A percentile compares a stretch with the other conserved stretches of the same genome.
Conservation (phyloP, 2,329 filamentous ascomycete species). For the Pseudogymnoascus sp. region DNA sequence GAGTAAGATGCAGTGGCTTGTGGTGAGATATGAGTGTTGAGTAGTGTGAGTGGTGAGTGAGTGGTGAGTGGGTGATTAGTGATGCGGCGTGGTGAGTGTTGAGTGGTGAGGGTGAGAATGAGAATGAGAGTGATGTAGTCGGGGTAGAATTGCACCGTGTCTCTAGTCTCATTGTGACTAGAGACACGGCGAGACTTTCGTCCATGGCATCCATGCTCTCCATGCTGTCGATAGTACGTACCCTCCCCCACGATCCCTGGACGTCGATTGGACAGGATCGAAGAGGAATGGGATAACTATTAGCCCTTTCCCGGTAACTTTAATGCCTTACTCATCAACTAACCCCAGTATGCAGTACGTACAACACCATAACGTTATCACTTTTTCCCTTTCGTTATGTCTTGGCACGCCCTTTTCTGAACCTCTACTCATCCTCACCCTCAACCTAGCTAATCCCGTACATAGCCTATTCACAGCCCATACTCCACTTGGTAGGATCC, state of each 20-base stretch:
- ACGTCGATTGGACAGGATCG: background rate
- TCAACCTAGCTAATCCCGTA: background rate
- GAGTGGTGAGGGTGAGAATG: background rate
- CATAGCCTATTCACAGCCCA: background rate
- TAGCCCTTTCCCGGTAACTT: background rate
- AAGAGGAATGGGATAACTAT: background rate
- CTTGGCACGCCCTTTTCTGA: background rate
- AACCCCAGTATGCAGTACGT: background rate
- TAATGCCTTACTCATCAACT: background rate
- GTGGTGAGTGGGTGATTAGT: background rate
- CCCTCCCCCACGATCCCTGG: background rate
- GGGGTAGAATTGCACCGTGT: background rate
- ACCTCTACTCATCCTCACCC: background rate
- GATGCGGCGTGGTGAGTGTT: no score
- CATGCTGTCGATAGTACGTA: background rate
- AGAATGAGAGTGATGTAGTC: background rate
- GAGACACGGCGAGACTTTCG: background rate
- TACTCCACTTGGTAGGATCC: background rate
- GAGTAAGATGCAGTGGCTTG: background rate
- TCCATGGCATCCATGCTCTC: background rate
- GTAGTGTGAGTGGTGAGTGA: background rate
- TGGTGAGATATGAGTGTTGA: background rate
- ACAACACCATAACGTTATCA: constrained; percentile 8
- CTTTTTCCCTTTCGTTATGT: background rate
- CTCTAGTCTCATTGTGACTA: background rate